phyloP scores from a whole-genome alignment of 1,284 basidiomycete genomes.

The Wallemia ichthyophaga region DNA sequence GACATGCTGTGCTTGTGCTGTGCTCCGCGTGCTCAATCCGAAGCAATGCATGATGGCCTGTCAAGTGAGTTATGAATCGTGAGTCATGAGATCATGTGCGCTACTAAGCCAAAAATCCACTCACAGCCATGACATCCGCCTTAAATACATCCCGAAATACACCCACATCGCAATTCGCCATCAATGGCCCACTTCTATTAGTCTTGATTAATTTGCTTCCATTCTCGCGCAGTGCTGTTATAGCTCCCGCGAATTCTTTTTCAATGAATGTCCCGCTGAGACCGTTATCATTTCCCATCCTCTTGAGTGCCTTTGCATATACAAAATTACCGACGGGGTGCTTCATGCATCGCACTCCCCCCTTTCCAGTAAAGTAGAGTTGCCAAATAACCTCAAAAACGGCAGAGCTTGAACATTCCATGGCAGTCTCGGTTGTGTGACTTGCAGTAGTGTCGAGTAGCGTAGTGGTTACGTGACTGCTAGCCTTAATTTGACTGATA shows the following conservation, averaged over 20 bases:
- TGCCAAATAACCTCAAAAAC: slow-evolving; percentile 40
- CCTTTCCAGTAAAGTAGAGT: slow-evolving; percentile 38
- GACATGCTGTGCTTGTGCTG: not conserved
- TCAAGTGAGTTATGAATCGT: not conserved
- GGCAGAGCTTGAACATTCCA: slow-evolving; percentile 27
- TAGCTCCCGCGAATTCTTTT: not conserved
- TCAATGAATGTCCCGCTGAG: not conserved
- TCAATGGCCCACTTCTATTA: not conserved
- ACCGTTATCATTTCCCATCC: slow-evolving; percentile 18
- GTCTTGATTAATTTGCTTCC: not conserved
- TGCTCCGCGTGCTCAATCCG: not conserved
- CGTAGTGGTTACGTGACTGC: slow-evolving; percentile 42
- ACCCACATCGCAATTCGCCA: not conserved
- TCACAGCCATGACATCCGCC: not conserved
- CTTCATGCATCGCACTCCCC: slow-evolving; percentile 30
- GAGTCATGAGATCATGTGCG: too few species aligned
- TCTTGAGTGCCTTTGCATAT: slow-evolving; percentile 38
- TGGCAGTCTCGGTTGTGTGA: slow-evolving; percentile 49
- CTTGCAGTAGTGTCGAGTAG: slow-evolving; percentile 59
- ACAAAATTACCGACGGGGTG: slow-evolving; percentile 85
- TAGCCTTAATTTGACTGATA: not conserved
- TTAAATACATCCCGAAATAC: not conserved
- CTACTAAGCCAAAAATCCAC: too few species aligned
- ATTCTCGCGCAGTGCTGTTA: not conserved
- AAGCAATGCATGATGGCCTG: not conserved